Conservation (phyloP, 352 stramenopile genomes). For the Thraustochytrium striatum region DNA sequence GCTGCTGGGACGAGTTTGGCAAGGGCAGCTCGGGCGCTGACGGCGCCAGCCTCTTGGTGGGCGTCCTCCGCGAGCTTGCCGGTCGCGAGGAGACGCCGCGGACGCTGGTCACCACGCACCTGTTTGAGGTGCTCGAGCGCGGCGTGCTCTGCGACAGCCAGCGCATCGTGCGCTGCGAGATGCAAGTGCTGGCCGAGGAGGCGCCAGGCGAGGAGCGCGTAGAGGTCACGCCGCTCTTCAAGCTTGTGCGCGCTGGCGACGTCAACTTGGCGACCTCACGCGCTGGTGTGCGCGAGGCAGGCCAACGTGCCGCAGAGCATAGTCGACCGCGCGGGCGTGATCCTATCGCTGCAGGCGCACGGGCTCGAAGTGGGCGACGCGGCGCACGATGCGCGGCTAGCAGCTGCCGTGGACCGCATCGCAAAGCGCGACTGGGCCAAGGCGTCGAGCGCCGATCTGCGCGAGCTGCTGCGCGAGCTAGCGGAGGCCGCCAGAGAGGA, state of each 20-base stretch:
- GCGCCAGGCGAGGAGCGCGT: background rate
- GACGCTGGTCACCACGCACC: slow-evolving; percentile 19
- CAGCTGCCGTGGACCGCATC: background rate
- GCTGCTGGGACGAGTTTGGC: slow-evolving; percentile 51
- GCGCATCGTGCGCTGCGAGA: background rate
- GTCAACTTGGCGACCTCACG: background rate
- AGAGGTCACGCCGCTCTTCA: slow-evolving; percentile 10
- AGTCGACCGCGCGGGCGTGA: background rate
- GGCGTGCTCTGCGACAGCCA: background rate
- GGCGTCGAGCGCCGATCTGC: too few species aligned
- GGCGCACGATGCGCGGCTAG: background rate
- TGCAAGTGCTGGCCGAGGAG: slow-evolving; percentile 21
- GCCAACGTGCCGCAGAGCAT: slow-evolving; percentile 14
- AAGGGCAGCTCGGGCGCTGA: slow-evolving; percentile 47
- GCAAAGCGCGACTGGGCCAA: background rate
- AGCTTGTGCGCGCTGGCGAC: background rate
- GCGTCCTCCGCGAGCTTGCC: background rate
- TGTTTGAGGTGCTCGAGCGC: slow-evolving; percentile 28
- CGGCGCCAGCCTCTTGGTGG: slow-evolving; percentile 35
- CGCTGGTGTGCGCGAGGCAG: slow-evolving; percentile 8
- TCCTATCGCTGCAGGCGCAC: slow-evolving; percentile 9
- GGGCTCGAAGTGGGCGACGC: background rate
- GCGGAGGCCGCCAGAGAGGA: too few species aligned
- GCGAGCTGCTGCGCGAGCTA: too few species aligned
- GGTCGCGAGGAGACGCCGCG: background rate